phyloP scores from a whole-genome alignment of 1,139 yeast species.

The Diutina mesorugosa region DNA sequence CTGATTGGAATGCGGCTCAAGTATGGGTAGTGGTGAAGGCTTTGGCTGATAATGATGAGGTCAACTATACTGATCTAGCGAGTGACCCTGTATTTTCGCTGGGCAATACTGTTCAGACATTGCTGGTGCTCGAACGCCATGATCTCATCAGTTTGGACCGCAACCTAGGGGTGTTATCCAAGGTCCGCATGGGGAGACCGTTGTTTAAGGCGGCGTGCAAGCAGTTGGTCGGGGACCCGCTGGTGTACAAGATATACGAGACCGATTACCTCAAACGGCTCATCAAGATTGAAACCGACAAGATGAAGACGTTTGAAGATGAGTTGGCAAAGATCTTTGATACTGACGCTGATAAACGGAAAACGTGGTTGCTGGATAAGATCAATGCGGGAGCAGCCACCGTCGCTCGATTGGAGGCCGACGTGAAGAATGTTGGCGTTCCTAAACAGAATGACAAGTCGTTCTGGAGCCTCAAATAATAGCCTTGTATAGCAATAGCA shows the following conservation, averaged over 20 bases:
- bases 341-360: not conserved
- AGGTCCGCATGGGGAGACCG: constrained; percentile 73
- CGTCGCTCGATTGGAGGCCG: not conserved
- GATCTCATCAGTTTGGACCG: constrained; percentile 61
- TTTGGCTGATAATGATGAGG: constrained; percentile 34
- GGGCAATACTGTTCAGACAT: constrained; percentile 34
- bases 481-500: not conserved
- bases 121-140: constrained; percentile 63
- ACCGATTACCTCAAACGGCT: constrained; percentile 41
- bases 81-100: constrained; percentile 55
- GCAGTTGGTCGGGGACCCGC: constrained; percentile 44
- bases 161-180: constrained; percentile 61
- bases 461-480: not conserved
- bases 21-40: constrained; percentile 76
- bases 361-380: not conserved
- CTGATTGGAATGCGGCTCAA: constrained; percentile 61
- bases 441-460: not conserved
- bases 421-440: not conserved
- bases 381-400: not conserved
- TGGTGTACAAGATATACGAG: constrained; percentile 51
- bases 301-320: constrained; percentile 53
- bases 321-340: constrained; percentile 22
- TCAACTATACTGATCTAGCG: constrained; percentile 40
- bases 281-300: constrained; percentile 46
- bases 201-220: constrained; percentile 70